phyloP scores from a whole-genome alignment of 371 early-diverging fungal genomes.

The Mortierella sp. region DNA sequence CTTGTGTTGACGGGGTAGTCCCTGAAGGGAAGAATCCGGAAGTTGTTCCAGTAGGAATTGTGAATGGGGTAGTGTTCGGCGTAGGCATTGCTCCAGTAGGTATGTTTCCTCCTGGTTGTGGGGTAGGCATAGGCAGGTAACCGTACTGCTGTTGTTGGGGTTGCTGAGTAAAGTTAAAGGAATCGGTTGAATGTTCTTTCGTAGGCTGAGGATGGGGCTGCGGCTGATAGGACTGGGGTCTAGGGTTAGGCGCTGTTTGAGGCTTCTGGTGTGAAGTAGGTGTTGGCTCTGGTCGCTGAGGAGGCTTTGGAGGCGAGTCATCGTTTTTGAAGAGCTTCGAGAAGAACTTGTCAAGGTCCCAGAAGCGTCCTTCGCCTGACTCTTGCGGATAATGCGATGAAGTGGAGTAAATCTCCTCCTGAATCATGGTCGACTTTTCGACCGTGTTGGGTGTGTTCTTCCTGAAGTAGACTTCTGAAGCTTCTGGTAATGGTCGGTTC shows the following conservation, averaged over 20 bases:
- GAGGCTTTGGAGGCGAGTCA: conserved; percentile 8
- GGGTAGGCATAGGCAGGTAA: conserved; percentile 16
- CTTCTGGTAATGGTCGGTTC: conserved; percentile 30
- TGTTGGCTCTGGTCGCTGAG: conserved; percentile 1
- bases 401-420: conserved; percentile 21
- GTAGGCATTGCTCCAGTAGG: conserved; percentile 6
- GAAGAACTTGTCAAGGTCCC: conserved; percentile 50
- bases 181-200: neutral
- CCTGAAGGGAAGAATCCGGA: neutral
- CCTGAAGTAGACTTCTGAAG: conserved; percentile 43
- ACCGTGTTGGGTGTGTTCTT: conserved; percentile 38
- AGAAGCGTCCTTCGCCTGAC: conserved; percentile 14
- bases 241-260: conserved; percentile 3
- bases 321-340: conserved; percentile 27
- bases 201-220: neutral
- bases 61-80: conserved; percentile 1
- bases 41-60: neutral
- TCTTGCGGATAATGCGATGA: neutral
- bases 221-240: conserved; percentile 8
- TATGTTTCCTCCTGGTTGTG: conserved; percentile 1
- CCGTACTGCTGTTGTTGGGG: conserved; percentile 8
- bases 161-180: neutral
- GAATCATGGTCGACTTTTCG: conserved; percentile 20
- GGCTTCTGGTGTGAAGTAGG: neutral
- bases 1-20: conserved; percentile 1